Conservation (phyloP, 2,329 filamentous ascomycete species). For the Alternaria triticimaculans region DNA sequence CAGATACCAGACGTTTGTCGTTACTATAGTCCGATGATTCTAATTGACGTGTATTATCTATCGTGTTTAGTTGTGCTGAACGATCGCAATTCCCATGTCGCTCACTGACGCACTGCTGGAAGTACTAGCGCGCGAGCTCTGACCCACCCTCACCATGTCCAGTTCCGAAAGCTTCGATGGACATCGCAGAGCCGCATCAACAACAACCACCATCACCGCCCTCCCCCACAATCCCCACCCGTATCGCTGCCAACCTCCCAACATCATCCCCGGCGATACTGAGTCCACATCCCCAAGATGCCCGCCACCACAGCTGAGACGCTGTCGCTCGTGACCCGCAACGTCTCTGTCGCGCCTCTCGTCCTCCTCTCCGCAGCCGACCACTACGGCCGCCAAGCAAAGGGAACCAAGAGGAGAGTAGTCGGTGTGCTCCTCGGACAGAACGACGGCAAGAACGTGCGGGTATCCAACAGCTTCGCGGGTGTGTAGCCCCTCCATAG, state of each 20-base stretch:
- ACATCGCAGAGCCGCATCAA: slow-evolving; percentile 46
- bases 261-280: slow-evolving; percentile 7
- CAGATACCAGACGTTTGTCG: slow-evolving; percentile 26
- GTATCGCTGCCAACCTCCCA: slow-evolving; percentile 10
- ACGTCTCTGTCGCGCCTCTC: slow-evolving; percentile 95
- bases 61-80: not conserved
- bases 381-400: slow-evolving; percentile 94
- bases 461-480: slow-evolving; percentile 98
- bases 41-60: not conserved
- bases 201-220: slow-evolving; percentile 27
- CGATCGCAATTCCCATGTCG: not conserved
- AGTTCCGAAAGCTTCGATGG: slow-evolving; percentile 40
- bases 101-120: slow-evolving; percentile 23
- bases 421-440: slow-evolving; percentile 94
- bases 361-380: slow-evolving; percentile 98
- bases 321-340: slow-evolving; percentile 90
- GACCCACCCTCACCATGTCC: slow-evolving; percentile 20
- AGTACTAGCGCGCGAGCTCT: slow-evolving; percentile 27
- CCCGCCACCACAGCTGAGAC: slow-evolving; percentile 97
- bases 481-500: slow-evolving; percentile 62
- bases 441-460: slow-evolving; percentile 94
- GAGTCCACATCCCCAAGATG: slow-evolving; percentile 62
- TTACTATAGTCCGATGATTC: not conserved
- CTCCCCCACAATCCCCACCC: slow-evolving; percentile 18
- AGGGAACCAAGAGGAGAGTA: slow-evolving; percentile 85